Percentiles rank a stretch among this genome's conserved stretches.
Evolutionary conservation across 2,329 filamentous ascomycete species (phyloP).

Genomic region (Periglandula ipomoeae): DNA sequence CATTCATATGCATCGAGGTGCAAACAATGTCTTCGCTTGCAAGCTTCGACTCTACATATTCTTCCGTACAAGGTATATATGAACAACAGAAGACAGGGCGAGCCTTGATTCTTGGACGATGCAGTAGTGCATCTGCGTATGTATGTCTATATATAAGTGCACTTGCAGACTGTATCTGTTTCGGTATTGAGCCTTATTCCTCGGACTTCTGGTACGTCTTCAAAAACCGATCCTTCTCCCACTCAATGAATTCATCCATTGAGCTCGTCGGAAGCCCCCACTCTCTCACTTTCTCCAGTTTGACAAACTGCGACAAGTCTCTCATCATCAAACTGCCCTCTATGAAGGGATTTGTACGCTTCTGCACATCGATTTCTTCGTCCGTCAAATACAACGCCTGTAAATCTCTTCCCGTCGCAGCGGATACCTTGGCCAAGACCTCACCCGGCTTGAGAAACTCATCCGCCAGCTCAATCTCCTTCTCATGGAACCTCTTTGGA

Average conservation of each 20-base stretch:
- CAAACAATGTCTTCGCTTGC: not conserved
- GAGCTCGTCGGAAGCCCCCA: slow-evolving; percentile 33
- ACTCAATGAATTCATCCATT: slow-evolving; percentile 32
- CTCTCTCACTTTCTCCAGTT: slow-evolving; percentile 23
- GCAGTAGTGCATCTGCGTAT: no score
- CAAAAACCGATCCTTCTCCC: slow-evolving; percentile 25
- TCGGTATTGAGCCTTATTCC: not conserved
- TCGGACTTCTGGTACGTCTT: slow-evolving; percentile 17
- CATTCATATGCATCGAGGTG: not conserved
- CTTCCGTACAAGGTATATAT: no score
- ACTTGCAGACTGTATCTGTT: not conserved
- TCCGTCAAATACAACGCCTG: slow-evolving; percentile 29
- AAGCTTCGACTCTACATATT: no score
- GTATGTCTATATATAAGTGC: no score
- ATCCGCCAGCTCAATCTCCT: slow-evolving; percentile 31
- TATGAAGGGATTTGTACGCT: slow-evolving; percentile 27
- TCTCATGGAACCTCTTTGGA: slow-evolving; percentile 28
- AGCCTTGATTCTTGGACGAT: no score
- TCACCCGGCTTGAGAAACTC: slow-evolving; percentile 28
- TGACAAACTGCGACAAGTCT: slow-evolving; percentile 24
- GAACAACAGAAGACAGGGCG: no score
- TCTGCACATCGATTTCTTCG: slow-evolving; percentile 28
- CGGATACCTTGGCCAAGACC: slow-evolving; percentile 26
- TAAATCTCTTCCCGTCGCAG: slow-evolving; percentile 25
- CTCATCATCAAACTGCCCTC: slow-evolving; percentile 27